These are phyloP conservation scores for Globisporangium viniferum DNA, from an alignment of 352 stramenopile genomes.

Conservation along the genomic window DNA sequence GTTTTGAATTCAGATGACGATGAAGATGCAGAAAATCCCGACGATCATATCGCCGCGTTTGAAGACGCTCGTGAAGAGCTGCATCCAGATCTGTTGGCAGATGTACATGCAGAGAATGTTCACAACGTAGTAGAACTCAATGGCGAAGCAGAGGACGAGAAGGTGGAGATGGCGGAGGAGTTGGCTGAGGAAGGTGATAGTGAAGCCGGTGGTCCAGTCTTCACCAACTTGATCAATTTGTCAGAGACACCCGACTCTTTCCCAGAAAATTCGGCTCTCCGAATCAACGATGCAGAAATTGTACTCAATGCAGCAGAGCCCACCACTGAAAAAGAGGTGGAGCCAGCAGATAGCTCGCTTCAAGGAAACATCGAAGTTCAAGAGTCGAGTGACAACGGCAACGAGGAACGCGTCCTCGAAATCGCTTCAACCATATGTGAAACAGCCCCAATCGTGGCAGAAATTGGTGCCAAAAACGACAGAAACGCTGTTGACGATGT, in stretches of 20 bases:
- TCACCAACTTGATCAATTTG: not conserved
- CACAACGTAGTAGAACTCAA: not conserved
- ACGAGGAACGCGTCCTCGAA: not conserved
- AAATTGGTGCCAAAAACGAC: not conserved
- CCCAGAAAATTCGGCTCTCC: not conserved
- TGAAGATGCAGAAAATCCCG: conserved; percentile 1
- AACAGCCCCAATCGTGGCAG: not conserved
- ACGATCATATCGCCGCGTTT: not conserved
- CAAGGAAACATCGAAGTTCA: too few relatives aligned
- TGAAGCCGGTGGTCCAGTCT: not conserved
- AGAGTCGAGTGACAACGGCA: too few relatives aligned
- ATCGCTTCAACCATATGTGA: not conserved
- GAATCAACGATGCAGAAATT: not conserved
- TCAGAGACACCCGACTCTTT: not conserved
- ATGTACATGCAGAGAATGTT: not conserved
- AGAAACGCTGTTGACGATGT: not conserved
- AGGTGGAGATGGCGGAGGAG: not conserved
- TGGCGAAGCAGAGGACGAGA: not conserved
- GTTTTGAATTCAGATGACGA: conserved; percentile 3
- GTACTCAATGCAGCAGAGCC: not conserved
- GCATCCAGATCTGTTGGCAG: not conserved
- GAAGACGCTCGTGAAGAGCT: conserved; percentile 8
- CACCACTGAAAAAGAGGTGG: not conserved
- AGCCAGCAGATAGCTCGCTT: not conserved
- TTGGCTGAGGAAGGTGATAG: not conserved